phyloP scores from a whole-genome alignment of 345 rosid species.

The Carallia pectinifolia region DNA sequence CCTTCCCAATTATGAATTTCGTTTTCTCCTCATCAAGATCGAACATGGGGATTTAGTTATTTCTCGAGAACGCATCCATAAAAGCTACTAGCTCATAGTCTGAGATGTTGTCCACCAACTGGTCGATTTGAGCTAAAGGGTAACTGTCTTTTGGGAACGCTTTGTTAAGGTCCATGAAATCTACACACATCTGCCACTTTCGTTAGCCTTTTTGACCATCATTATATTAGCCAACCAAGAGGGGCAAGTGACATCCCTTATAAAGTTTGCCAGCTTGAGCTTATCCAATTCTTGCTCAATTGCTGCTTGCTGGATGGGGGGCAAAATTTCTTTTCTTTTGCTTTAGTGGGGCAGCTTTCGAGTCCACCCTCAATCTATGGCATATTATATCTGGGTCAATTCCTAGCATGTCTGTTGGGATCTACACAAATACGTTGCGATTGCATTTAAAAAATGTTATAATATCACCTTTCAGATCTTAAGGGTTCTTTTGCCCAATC shows the following conservation, averaged over 20 bases:
- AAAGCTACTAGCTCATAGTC: background rate
- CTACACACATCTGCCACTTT: background rate
- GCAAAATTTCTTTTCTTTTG: no score
- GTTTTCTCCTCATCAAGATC: background rate
- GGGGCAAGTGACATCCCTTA: background rate
- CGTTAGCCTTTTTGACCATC: background rate
- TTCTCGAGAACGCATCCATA: background rate
- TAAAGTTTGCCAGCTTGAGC: background rate
- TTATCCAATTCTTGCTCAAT: no score
- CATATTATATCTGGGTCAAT: no score
- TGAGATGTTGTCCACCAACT: background rate
- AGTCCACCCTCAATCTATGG: fast-evolving
- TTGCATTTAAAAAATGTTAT: no score
- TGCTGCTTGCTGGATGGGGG: fast-evolving
- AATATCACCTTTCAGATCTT: no score
- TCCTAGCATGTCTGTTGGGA: no score
- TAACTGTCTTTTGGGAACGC: background rate
- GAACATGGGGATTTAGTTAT: background rate
- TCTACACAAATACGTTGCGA: no score
- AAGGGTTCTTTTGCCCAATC: no score
- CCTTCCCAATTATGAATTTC: background rate
- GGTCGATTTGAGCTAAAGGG: background rate
- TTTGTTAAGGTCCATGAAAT: background rate
- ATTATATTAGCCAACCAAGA: background rate
- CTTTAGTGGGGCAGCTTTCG: no score